These are phyloP conservation scores for Suillus alpinus DNA, from an alignment of 768 basidiomycete species.

Conservation along the genomic window DNA sequence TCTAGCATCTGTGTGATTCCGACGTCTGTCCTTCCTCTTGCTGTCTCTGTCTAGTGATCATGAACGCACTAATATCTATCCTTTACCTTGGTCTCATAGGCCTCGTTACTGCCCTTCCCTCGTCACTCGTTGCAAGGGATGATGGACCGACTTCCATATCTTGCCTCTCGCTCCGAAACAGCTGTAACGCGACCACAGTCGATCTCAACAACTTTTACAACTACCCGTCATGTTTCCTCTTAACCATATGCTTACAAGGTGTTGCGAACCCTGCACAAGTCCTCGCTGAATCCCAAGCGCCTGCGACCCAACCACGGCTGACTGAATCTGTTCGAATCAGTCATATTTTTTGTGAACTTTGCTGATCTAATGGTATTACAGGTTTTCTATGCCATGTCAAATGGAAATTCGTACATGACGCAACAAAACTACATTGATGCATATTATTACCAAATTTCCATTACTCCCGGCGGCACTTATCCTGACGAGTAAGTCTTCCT, in stretches of 20 bases:
- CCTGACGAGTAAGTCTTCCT: conserved; percentile 13
- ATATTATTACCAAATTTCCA: conserved; percentile 19
- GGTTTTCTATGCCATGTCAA: conserved; percentile 18
- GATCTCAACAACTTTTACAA: conserved; percentile 18
- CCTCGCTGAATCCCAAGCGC: conserved; percentile 9
- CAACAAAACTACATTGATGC: conserved; percentile 22
- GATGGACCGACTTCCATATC: conserved; percentile 5
- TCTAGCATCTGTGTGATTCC: background rate
- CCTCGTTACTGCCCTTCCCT: conserved; percentile 2
- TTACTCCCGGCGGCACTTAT: conserved; percentile 17
- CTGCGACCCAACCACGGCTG: conserved; percentile 16
- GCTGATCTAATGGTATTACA: background rate
- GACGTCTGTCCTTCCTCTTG: background rate
- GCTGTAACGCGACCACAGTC: conserved; percentile 17
- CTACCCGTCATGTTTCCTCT: conserved; percentile 18
- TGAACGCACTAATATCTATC: background rate
- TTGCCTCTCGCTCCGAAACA: conserved; percentile 18
- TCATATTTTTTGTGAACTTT: background rate
- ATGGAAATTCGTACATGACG: conserved; percentile 17
- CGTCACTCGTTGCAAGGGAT: conserved; percentile 11
- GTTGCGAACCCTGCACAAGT: conserved; percentile 7
- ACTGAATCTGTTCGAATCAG: conserved; percentile 12
- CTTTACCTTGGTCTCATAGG: conserved; percentile 6
- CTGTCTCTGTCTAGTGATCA: background rate
- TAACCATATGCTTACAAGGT: conserved; percentile 13